These are phyloP conservation scores for Magnolia kwangsiensis DNA, from an alignment of 164 flowering plant species.

Conservation along the genomic window DNA sequence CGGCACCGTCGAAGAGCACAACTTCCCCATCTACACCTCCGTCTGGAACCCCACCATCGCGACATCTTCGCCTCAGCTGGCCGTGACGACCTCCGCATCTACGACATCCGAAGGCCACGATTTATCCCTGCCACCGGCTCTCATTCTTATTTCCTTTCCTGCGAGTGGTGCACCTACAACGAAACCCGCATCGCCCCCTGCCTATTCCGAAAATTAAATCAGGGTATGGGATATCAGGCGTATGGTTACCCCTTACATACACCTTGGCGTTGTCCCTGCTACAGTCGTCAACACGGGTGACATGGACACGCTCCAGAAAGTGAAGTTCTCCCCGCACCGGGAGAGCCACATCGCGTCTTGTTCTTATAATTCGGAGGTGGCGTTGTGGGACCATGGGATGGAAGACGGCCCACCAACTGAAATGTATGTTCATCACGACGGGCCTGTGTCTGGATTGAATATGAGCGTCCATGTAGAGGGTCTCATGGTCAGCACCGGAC, in stretches of 20 bases:
- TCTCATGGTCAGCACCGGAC: slow-evolving; percentile 90
- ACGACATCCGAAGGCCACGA: slow-evolving; percentile 86
- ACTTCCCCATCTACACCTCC: slow-evolving; percentile 74
- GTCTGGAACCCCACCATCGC: slow-evolving; percentile 82
- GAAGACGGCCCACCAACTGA: slow-evolving; percentile 72
- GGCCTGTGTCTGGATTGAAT: slow-evolving; percentile 88
- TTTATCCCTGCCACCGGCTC: slow-evolving; percentile 64
- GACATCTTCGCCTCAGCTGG: slow-evolving; percentile 93
- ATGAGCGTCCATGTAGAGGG: slow-evolving; percentile 97
- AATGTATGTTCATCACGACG: slow-evolving; percentile 90
- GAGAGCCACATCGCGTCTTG: slow-evolving; percentile 57
- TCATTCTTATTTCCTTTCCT: slow-evolving; percentile 64
- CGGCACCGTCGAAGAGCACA: slow-evolving; percentile 86
- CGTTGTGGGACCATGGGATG: slow-evolving; percentile 77
- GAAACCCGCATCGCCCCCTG: slow-evolving; percentile 55
- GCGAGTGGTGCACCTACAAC: slow-evolving; percentile 91
- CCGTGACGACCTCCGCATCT: slow-evolving; percentile 78
- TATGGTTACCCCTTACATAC: slow-evolving; percentile 1
- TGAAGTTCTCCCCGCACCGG: slow-evolving; percentile 82
- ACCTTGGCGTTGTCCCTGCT: too few species aligned
- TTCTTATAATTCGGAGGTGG: slow-evolving; percentile 89
- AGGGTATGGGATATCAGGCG: slow-evolving; percentile 91
- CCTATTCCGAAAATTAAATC: slow-evolving; percentile 56
- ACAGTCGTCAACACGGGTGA: slow-evolving; percentile 39
- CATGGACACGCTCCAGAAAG: slow-evolving; percentile 59